Evolutionary conservation across 2,329 filamentous ascomycete species (phyloP).

Genomic region (Microdochium nivale): DNA sequence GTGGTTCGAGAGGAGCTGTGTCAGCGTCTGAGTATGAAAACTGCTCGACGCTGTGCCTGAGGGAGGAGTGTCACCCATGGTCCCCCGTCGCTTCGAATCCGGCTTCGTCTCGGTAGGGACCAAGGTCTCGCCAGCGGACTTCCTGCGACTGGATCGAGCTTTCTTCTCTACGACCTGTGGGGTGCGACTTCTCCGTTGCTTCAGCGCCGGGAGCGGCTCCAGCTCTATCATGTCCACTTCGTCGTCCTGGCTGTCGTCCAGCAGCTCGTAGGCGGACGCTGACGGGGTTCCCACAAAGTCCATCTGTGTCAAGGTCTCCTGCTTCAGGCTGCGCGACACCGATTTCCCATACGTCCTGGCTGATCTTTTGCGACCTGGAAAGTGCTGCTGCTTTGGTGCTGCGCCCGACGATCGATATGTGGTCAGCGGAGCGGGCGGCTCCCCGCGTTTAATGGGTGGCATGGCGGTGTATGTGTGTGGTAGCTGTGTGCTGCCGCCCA

Average conservation of each 20-base stretch:
- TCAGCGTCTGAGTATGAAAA: constrained; percentile 22
- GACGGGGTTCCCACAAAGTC: constrained; percentile 4
- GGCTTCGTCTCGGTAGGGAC: constrained; percentile 9
- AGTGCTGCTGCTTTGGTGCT: constrained; percentile 1
- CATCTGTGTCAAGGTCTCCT: constrained; percentile 4
- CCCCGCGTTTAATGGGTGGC: not conserved
- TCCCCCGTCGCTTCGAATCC: constrained; percentile 19
- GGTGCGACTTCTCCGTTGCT: constrained; percentile 3
- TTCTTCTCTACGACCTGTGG: constrained; percentile 8
- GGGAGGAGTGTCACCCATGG: constrained; percentile 17
- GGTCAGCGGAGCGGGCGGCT: not conserved
- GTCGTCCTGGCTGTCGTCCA: constrained; percentile 10
- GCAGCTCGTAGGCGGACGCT: constrained; percentile 5
- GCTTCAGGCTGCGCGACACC: not conserved
- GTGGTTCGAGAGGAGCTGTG: constrained; percentile 13
- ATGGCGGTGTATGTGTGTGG: not conserved
- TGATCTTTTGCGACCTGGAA: constrained; percentile 1
- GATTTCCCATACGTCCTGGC: constrained; percentile 2
- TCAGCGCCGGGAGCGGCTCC: not conserved
- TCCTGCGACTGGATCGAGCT: constrained; percentile 12
- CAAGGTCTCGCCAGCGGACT: constrained; percentile 17
- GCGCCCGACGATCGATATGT: not conserved
- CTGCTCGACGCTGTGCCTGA: constrained; percentile 12
- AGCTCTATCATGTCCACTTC: not conserved
- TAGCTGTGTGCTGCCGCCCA: not conserved